These are phyloP conservation scores for Cystobasidiaceae sp. DNA, from an alignment of 1,284 basidiomycete genomes.

Conservation along the genomic window DNA sequence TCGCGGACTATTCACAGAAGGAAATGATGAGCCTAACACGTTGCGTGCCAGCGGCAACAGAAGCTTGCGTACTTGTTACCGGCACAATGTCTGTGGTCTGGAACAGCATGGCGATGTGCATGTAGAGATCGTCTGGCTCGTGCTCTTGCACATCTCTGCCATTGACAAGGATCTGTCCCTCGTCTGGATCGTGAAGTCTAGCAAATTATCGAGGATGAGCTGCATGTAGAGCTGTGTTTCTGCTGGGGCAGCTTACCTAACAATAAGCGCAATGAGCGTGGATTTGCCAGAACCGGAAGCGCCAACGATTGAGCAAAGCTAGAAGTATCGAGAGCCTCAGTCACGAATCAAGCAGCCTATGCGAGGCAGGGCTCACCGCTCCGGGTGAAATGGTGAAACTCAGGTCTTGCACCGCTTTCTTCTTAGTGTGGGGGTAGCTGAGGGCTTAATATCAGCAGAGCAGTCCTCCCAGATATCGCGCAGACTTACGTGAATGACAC, in stretches of 20 bases:
- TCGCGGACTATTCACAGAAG: not conserved
- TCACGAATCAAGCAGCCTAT: not conserved
- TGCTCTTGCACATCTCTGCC: not conserved
- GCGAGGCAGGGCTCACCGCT: not conserved
- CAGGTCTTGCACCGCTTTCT: not conserved
- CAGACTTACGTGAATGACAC: not conserved
- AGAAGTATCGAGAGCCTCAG: no score
- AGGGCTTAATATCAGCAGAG: not conserved
- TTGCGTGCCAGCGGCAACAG: not conserved
- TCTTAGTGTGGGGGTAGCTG: not conserved
- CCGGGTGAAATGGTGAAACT: not conserved
- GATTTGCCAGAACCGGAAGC: not conserved
- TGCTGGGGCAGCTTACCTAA: no score
- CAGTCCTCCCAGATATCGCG: not conserved
- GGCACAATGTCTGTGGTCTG: not conserved
- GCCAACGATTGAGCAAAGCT: not conserved
- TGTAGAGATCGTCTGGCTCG: not conserved
- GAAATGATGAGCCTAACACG: no score
- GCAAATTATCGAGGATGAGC: not conserved
- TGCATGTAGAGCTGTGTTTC: no score
- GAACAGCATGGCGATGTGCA: not conserved
- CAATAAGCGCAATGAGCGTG: not conserved
- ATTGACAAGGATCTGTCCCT: not conserved
- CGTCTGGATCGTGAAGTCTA: not conserved
- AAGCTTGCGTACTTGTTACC: not conserved